A percentile compares a stretch with the other conserved stretches of the same genome.
phyloP scores from a whole-genome alignment of 1,284 basidiomycete species.

The Cryptococcus sp. region DNA sequence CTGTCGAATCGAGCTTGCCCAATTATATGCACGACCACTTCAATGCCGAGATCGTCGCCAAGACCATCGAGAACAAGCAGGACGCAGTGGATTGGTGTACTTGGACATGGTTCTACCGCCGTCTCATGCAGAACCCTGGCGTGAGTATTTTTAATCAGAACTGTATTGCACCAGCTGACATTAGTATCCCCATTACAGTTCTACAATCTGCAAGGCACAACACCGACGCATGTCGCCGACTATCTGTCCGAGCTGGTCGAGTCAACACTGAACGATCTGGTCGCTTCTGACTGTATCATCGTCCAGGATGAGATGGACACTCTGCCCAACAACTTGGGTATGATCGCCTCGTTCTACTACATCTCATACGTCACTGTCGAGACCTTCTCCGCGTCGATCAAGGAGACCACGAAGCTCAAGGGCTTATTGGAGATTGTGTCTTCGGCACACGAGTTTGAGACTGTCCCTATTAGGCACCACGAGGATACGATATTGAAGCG shows the following conservation, averaged over 20 bases:
- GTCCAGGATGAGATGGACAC: conserved; percentile 95
- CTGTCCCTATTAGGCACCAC: conserved; percentile 88
- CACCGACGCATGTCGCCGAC: conserved; percentile 88
- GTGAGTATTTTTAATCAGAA: conserved; percentile 24
- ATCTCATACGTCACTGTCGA: conserved; percentile 87
- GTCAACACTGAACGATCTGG: conserved; percentile 84
- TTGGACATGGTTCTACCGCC: conserved; percentile 73
- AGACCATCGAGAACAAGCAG: conserved; percentile 98
- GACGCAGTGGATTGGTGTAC: conserved; percentile 77
- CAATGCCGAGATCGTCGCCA: conserved; percentile 96
- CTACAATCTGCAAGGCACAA: conserved; percentile 91
- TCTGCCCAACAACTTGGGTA: conserved; percentile 85
- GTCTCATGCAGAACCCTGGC: conserved; percentile 83
- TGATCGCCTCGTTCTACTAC: conserved; percentile 79
- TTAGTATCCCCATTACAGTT: conserved; percentile 54
- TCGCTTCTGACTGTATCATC: conserved; percentile 90
- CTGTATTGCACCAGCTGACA: background rate
- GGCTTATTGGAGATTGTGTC: conserved; percentile 94
- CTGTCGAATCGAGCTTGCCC: conserved; percentile 90
- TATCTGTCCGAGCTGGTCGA: conserved; percentile 96
- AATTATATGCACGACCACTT: conserved; percentile 94
- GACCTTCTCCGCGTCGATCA: conserved; percentile 93
- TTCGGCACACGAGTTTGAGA: conserved; percentile 94
- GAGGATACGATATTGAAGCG: conserved; percentile 78
- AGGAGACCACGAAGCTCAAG: conserved; percentile 96